Evolutionary conservation across 2,329 filamentous ascomycete species (phyloP).

Genomic region (Huntiella moniliformis): DNA sequence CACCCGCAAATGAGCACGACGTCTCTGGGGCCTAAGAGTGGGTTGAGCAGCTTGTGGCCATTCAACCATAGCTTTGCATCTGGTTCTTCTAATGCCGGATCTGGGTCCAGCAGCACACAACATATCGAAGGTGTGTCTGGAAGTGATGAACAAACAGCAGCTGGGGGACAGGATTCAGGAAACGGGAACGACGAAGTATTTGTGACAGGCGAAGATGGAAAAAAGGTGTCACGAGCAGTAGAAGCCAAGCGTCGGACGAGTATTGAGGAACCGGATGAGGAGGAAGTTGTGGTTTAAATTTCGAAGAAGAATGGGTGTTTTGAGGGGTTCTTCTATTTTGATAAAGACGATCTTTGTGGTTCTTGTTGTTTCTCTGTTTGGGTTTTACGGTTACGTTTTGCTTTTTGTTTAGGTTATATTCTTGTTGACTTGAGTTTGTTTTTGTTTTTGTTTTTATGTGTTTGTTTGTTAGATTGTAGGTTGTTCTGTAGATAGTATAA

Average conservation of each 20-base stretch:
- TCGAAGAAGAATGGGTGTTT: too few species aligned
- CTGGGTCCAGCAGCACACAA: background rate
- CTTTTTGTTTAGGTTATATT: too few species aligned
- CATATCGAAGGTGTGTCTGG: slow-evolving; percentile 12
- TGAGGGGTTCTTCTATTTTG: too few species aligned
- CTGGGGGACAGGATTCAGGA: slow-evolving; percentile 12
- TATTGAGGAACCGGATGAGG: slow-evolving; percentile 37
- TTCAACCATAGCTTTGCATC: slow-evolving; percentile 22
- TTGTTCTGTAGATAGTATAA: too few species aligned
- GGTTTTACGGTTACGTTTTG: too few species aligned
- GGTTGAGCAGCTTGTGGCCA: slow-evolving; percentile 37
- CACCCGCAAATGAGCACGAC: slow-evolving; percentile 24
- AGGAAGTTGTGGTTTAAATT: slow-evolving; percentile 24
- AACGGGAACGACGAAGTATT: slow-evolving; percentile 13
- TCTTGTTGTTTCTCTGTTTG: too few species aligned
- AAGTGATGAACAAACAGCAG: slow-evolving; percentile 12
- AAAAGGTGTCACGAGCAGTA: slow-evolving; percentile 26
- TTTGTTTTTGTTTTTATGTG: too few species aligned
- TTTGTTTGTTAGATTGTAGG: too few species aligned
- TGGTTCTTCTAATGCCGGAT: background rate
- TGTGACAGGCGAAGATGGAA: slow-evolving; percentile 21
- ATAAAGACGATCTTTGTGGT: too few species aligned
- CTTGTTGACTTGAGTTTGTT: too few species aligned
- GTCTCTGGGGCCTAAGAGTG: slow-evolving; percentile 19
- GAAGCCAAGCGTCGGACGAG: slow-evolving; percentile 37